phyloP scores from a whole-genome alignment of 139 green algal species.

The Ettlia oleoabundans region DNA sequence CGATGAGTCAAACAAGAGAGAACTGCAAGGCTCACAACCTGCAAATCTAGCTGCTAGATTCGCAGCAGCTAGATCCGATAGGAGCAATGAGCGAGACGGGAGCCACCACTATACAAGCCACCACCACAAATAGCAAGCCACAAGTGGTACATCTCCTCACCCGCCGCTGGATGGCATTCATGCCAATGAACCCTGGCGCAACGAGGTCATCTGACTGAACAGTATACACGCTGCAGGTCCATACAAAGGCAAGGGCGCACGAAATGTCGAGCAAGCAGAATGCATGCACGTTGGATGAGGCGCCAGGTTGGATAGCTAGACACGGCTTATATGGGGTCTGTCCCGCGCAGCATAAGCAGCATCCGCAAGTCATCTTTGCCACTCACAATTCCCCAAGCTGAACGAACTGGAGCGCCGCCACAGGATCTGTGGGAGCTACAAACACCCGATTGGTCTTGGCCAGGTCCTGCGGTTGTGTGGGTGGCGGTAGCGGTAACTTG shows the following conservation, averaged over 20 bases:
- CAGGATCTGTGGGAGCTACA: conserved; percentile 57
- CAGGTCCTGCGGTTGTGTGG: conserved; percentile 45
- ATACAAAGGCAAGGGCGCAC: not conserved
- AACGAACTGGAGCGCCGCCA: conserved; percentile 45
- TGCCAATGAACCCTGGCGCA: conserved; percentile 63
- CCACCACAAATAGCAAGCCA: not conserved
- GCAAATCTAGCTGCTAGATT: not conserved
- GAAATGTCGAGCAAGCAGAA: no score
- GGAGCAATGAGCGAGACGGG: no score
- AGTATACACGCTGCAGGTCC: conserved; percentile 74
- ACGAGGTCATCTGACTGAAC: conserved; percentile 60
- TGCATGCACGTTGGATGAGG: no score
- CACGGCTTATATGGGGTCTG: no score
- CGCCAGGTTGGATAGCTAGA: no score
- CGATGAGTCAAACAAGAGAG: no score
- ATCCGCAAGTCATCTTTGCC: not conserved
- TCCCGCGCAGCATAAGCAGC: not conserved
- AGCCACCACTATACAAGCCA: no score
- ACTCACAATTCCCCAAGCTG: conserved; percentile 66
- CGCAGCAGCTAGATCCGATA: no score
- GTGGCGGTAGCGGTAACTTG: not conserved
- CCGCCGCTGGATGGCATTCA: conserved; percentile 90
- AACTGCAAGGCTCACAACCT: not conserved
- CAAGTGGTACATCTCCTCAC: conserved; percentile 22
- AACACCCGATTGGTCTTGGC: conserved; percentile 82